phyloP scores from a whole-genome alignment of 139 green algal species.

The Chlorella sp. region DNA sequence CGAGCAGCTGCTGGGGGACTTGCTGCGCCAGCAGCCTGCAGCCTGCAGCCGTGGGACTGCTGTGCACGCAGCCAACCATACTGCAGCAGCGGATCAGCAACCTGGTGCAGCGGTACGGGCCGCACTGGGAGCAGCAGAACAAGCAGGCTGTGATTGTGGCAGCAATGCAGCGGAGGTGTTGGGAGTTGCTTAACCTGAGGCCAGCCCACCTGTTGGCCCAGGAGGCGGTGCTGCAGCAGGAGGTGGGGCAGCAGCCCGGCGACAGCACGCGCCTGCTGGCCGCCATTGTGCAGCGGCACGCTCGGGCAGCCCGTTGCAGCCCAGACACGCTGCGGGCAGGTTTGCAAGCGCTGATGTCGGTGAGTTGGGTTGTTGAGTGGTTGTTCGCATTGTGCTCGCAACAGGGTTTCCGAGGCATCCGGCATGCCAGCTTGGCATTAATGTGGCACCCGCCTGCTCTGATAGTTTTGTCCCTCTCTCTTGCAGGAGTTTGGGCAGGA shows the following conservation, averaged over 20 bases:
- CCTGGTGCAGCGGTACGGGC: not conserved
- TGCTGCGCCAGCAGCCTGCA: not conserved
- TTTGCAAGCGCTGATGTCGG: not conserved
- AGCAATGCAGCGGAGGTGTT: not conserved
- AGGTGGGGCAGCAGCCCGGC: not conserved
- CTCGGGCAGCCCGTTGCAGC: not conserved
- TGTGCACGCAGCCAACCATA: not conserved
- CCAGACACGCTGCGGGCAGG: not conserved
- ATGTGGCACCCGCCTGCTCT: no score
- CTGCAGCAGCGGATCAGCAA: not conserved
- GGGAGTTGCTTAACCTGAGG: not conserved
- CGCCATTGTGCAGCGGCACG: not conserved
- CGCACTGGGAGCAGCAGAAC: not conserved
- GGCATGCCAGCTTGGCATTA: no score
- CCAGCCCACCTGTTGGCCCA: not conserved
- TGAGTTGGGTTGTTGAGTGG: not conserved
- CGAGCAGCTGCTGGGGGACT: not conserved
- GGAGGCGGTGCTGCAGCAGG: not conserved
- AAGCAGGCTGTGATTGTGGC: not conserved
- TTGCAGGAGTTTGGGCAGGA: constrained; percentile 15
- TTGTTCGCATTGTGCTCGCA: no score
- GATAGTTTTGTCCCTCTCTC: not conserved
- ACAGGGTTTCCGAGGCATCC: no score
- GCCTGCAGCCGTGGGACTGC: not conserved
- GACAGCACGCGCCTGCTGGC: not conserved